Percentiles rank a stretch among this genome's conserved stretches.
These are phyloP conservation scores for Saccharomycodes ludwigii DNA, from an alignment of 805 yeast genomes.

Conservation along the genomic window DNA sequence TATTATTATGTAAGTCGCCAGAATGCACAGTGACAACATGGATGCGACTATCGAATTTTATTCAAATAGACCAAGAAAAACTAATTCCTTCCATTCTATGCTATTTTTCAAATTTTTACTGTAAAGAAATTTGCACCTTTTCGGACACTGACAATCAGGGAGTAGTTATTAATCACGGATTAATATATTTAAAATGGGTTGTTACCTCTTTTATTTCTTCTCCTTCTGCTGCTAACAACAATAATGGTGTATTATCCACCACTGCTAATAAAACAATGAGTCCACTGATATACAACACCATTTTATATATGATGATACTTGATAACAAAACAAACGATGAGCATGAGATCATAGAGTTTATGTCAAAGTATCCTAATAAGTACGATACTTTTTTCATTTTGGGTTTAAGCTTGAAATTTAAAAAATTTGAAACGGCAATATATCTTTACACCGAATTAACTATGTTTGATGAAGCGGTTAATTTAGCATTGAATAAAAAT, in stretches of 20 bases:
- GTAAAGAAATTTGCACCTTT: conserved; percentile 3
- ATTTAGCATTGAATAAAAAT: conserved; percentile 52
- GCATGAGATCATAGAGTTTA: conserved; percentile 34
- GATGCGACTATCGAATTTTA: conserved; percentile 40
- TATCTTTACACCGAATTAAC: conserved; percentile 56
- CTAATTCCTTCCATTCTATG: conserved; percentile 67
- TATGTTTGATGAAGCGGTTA: conserved; percentile 70
- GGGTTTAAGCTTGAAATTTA: conserved; percentile 52
- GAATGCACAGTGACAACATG: conserved; percentile 63
- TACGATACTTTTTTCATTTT: conserved; percentile 62
- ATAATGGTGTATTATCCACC: no score
- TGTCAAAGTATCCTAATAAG: conserved; percentile 30
- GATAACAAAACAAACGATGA: conserved; percentile 28
- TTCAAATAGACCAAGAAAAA: conserved; percentile 42
- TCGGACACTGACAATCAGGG: conserved; percentile 19
- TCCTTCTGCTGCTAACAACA: no score
- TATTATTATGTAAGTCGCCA: conserved; percentile 57
- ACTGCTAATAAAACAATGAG: conserved; percentile 30
- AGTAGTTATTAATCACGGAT: conserved; percentile 44
- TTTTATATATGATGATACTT: conserved; percentile 50
- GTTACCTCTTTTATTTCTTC: no score
- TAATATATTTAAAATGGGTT: conserved; percentile 49
- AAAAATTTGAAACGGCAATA: conserved; percentile 54
- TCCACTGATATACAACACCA: conserved; percentile 52
- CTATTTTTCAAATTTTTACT: conserved; percentile 39